phyloP scores from a whole-genome alignment of 805 yeast genomes.

The Candida maltosa region DNA sequence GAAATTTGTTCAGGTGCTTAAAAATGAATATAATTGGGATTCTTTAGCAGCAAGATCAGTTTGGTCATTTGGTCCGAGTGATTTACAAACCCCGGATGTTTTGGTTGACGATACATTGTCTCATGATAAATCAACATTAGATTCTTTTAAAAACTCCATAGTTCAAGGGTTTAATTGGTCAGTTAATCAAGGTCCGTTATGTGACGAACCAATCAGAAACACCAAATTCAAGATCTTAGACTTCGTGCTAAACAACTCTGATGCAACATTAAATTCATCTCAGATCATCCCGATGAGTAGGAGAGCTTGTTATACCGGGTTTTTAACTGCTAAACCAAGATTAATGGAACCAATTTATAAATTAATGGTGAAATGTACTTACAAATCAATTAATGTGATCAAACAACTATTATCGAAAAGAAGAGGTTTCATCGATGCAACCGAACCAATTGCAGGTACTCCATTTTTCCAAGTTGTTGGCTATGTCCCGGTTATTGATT shows the following conservation, averaged over 20 bases:
- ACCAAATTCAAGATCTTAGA: slow-evolving; percentile 71
- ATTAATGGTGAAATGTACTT: slow-evolving; percentile 55
- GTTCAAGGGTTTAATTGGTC: slow-evolving; percentile 84
- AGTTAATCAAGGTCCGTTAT: slow-evolving; percentile 83
- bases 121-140: slow-evolving; percentile 50
- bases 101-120: slow-evolving; percentile 69
- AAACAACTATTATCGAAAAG: slow-evolving; percentile 53
- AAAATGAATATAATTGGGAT: slow-evolving; percentile 72
- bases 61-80: slow-evolving; percentile 66
- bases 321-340: slow-evolving; percentile 73
- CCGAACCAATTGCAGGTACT: slow-evolving; percentile 67
- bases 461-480: slow-evolving; percentile 62
- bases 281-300: slow-evolving; percentile 81
- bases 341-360: slow-evolving; percentile 79
- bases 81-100: slow-evolving; percentile 44
- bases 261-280: slow-evolving; percentile 48
- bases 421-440: slow-evolving; percentile 55
- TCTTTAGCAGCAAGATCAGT: slow-evolving; percentile 75
- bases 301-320: slow-evolving; percentile 79
- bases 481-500: slow-evolving; percentile 80
- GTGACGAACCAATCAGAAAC: slow-evolving; percentile 75
- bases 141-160: slow-evolving; percentile 50
- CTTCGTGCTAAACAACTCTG: slow-evolving; percentile 47
- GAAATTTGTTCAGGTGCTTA: slow-evolving; percentile 51
- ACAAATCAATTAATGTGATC: slow-evolving; percentile 45